phyloP scores from a whole-genome alignment of 192 early-diverging fungal species.

The Obelidium mucronatum region DNA sequence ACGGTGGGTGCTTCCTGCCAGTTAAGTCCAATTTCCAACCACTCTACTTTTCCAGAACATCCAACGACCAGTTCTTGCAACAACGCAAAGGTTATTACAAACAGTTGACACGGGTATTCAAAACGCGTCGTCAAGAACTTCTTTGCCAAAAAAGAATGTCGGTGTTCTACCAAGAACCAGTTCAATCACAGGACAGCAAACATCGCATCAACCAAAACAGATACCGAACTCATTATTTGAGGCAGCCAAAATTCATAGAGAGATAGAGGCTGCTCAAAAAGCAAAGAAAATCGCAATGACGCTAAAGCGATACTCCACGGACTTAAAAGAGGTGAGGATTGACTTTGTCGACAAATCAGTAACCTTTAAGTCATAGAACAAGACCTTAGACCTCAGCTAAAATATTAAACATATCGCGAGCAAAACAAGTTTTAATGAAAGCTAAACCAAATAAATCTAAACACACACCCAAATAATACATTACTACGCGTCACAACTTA shows the following conservation, averaged over 20 bases:
- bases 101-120: background rate
- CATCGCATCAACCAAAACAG: background rate
- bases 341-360: background rate
- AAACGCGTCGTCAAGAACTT: background rate
- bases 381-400: no score
- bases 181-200: background rate
- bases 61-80: background rate
- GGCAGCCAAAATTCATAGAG: conserved; percentile 14
- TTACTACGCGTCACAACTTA: background rate
- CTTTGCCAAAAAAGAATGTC: no score
- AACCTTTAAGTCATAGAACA: background rate
- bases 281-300: conserved; percentile 16
- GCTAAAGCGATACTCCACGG: conserved; percentile 5
- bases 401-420: no score
- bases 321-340: background rate
- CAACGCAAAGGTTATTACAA: conserved; percentile 5
- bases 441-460: background rate
- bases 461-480: background rate
- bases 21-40: background rate
- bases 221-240: background rate
- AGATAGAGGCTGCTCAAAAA: conserved; percentile 19
- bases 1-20: background rate
- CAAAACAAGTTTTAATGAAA: background rate
- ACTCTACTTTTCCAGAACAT: background rate
- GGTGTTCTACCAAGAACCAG: background rate